Evolutionary conservation across 1,284 basidiomycete genomes (phyloP).

Genomic region (Microbotryum saponariae): DNA sequence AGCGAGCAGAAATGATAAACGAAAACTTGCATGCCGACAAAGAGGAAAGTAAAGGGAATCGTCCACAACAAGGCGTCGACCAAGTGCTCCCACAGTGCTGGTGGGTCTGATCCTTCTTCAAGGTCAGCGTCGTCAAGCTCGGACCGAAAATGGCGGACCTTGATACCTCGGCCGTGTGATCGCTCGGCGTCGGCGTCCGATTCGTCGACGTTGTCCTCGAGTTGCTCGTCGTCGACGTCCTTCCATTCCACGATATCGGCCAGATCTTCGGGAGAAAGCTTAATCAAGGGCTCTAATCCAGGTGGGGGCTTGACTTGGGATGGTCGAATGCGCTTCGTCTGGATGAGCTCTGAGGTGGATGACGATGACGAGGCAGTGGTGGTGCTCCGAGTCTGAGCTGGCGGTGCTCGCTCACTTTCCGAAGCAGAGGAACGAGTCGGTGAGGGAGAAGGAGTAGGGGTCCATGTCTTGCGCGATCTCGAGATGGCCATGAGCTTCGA

Average conservation of each 20-base stretch:
- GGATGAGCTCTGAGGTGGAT: not conserved
- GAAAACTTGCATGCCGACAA: constrained; percentile 2
- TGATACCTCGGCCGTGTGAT: too few species aligned
- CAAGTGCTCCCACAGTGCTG: not conserved
- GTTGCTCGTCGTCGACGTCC: not conserved
- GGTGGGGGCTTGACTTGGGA: not conserved
- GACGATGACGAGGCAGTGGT: constrained; percentile 1
- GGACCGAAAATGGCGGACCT: too few species aligned
- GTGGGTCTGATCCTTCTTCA: not conserved
- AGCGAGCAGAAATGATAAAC: not conserved
- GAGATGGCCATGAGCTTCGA: too few species aligned
- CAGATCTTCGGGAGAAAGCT: not conserved
- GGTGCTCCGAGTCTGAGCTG: too few species aligned
- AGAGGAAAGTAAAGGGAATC: constrained; percentile 2
- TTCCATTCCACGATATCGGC: not conserved
- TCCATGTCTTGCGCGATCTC: too few species aligned
- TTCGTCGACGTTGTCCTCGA: too few species aligned
- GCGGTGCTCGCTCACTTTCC: too few species aligned
- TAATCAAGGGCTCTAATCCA: not conserved
- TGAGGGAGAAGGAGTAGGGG: too few species aligned
- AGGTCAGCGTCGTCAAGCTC: not conserved
- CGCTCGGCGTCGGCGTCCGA: too few species aligned
- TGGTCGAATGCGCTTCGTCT: too few species aligned
- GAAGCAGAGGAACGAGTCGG: too few species aligned
- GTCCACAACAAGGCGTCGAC: constrained; percentile 1